A percentile compares a stretch with the other conserved stretches of the same genome.
Evolutionary conservation across 1,284 basidiomycete species (phyloP).

Genomic region (Coniferiporia sulphurascens): DNA sequence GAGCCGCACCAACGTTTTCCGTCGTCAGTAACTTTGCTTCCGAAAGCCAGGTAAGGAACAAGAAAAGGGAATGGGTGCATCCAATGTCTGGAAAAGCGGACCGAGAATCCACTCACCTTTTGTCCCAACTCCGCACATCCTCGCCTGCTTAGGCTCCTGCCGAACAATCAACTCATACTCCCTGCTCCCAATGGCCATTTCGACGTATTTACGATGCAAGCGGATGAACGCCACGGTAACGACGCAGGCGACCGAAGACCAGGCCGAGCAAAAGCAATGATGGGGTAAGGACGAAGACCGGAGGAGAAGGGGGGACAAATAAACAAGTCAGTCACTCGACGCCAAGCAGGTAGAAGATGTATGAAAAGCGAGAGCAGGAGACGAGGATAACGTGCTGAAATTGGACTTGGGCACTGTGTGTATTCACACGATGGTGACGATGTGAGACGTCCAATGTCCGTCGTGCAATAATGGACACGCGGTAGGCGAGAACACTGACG

Average conservation of each 20-base stretch:
- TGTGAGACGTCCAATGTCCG: not conserved
- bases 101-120: slow-evolving; percentile 44
- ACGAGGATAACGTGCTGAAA: not conserved
- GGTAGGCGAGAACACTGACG: not conserved
- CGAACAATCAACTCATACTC: slow-evolving; percentile 80
- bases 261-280: not conserved
- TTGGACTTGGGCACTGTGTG: not conserved
- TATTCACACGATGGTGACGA: not conserved
- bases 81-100: too few species aligned
- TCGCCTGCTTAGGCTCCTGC: slow-evolving; percentile 86
- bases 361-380: not conserved
- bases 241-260: not conserved
- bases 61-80: slow-evolving; percentile 4
- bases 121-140: slow-evolving; percentile 91
- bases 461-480: not conserved
- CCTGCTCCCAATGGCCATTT: slow-evolving; percentile 37
- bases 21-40: not conserved
- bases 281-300: not conserved
- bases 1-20: not conserved
- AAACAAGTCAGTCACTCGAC: not conserved
- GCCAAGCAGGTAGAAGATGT: not conserved
- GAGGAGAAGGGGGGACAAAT: not conserved
- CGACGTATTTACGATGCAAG: not conserved
- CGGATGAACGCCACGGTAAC: slow-evolving; percentile 1
- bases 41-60: slow-evolving; percentile 8